phyloP scores from a whole-genome alignment of 202 grass and related monocot species.

The Setaria viridis region DNA sequence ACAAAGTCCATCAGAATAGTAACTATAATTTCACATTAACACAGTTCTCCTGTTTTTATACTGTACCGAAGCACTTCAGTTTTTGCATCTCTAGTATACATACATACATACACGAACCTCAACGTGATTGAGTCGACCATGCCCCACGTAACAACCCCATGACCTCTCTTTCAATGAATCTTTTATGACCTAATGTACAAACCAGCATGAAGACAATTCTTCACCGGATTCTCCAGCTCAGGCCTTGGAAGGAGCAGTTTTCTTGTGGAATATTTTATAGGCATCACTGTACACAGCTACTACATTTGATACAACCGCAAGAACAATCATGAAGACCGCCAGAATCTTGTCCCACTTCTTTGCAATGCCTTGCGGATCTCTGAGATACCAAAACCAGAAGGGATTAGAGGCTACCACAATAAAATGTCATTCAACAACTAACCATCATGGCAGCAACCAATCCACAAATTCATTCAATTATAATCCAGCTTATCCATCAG shows the following conservation, averaged over 20 bases:
- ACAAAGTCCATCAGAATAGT: not conserved
- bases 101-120: slow-evolving; percentile 33
- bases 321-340: slow-evolving; percentile 79
- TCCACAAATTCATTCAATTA: not conserved
- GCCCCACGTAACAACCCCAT: not conserved
- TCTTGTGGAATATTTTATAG: slow-evolving; percentile 69
- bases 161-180: slow-evolving; percentile 13
- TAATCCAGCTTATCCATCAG: not conserved
- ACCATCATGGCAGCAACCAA: not conserved
- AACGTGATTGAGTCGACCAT: slow-evolving; percentile 38
- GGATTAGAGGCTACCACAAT: slow-evolving; percentile 7
- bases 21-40: slow-evolving; percentile 22
- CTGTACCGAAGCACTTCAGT: not conserved
- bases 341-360: slow-evolving; percentile 77
- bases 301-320: slow-evolving; percentile 77
- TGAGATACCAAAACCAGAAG: slow-evolving; percentile 40
- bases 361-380: slow-evolving; percentile 73
- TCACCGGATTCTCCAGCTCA: slow-evolving; percentile 16
- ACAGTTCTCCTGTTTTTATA: not conserved
- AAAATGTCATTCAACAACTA: not conserved
- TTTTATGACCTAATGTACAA: slow-evolving; percentile 48
- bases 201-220: slow-evolving; percentile 31
- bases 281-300: slow-evolving; percentile 95
- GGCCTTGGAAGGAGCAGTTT: slow-evolving; percentile 33
- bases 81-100: slow-evolving; percentile 19